Conservation (phyloP, 2,329 filamentous ascomycete genomes). For the Scopulariopsis brevicaulis region DNA sequence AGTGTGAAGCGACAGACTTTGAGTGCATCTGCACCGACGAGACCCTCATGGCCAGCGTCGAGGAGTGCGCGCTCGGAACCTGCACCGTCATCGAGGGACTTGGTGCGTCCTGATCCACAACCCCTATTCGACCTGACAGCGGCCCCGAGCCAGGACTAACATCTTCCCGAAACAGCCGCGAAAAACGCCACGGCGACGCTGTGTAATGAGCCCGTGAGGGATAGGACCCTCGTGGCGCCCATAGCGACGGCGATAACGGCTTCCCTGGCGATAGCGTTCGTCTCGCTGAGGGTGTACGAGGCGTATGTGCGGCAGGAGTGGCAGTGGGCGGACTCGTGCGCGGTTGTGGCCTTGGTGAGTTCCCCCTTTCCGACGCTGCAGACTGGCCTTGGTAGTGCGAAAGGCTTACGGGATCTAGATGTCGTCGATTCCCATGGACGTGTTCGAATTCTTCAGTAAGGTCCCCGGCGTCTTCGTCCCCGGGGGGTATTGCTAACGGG, state of each 20-base stretch:
- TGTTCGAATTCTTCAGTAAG: conserved; percentile 6
- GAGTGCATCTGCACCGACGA: conserved; percentile 3
- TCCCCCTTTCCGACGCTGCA: not conserved
- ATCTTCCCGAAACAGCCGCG: not conserved
- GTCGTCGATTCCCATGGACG: conserved; percentile 6
- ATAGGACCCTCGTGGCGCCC: conserved; percentile 1
- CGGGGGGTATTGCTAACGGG: not conserved
- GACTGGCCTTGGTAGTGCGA: not conserved
- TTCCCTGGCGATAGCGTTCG: not conserved
- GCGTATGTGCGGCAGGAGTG: not conserved
- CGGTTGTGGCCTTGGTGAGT: not conserved
- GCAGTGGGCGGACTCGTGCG: not conserved
- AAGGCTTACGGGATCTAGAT: not conserved
- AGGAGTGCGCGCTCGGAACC: not conserved
- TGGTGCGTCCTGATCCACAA: not conserved
- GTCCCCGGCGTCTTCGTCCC: not conserved
- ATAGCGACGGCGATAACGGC: conserved; percentile 3
- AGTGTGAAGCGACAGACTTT: not conserved
- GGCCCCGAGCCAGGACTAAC: not conserved
- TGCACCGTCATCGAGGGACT: conserved; percentile 3
- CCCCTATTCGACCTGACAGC: not conserved
- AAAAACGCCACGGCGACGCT: not conserved
- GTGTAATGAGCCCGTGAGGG: conserved; percentile 1
- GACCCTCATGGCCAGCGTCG: conserved; percentile 1
- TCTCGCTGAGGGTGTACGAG: not conserved